Base-by-base conservation (phyloP, 2,329 filamentous ascomycete species). In the Xylariaceae sp. region DNA sequence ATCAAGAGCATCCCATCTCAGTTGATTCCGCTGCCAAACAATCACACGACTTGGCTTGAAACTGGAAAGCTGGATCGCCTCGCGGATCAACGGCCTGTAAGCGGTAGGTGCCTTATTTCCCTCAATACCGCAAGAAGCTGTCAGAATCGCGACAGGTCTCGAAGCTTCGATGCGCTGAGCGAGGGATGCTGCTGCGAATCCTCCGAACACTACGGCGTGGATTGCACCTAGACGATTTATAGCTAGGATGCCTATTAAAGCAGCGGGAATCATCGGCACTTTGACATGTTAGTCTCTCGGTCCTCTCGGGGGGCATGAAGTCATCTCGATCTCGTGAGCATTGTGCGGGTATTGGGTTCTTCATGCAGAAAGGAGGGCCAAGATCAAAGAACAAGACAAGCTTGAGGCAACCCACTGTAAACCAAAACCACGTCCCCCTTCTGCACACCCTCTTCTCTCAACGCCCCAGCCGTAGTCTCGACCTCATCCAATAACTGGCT, bases 251-350 rank as follows among this genome's bases (percentile, higher is more conserved):
- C 87, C 91, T 54, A 95, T 83, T n/a, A 96, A 67, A 1, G 90
- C 88, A 0, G 89, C 85, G 1, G 92, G 91, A 39, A 96, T 89
- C 91, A 96, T 96, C 47, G 91, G 91, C 91, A 96, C 86, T 36
- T 36, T 36, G 4, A 15, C 12, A 27, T 27, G 22, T 27, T 27
- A 27, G 22, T 27, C 22, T 27, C 22, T 27, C 22, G 22, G 7
- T 27, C 22, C 22, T 27, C 22, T 27, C 22, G 7, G 22, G 22
- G 7, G 22, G 4, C 22, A 7, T 4, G 22, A 27, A 27, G 22
- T 27, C 7, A 7, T 27, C n/a, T 27, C 22, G 7, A 27, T 27
- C 22, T 7, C 22, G 22, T 27, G 22, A 27, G 4, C 22, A 5
- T 27, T 7, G 7, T 5, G 22, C 22, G 22, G n/a, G 22, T 27